Evolutionary conservation across 441 rosid species (phyloP), one percentile per base, ranked within the genome.

Genomic region (Brassica balearica): DNA sequence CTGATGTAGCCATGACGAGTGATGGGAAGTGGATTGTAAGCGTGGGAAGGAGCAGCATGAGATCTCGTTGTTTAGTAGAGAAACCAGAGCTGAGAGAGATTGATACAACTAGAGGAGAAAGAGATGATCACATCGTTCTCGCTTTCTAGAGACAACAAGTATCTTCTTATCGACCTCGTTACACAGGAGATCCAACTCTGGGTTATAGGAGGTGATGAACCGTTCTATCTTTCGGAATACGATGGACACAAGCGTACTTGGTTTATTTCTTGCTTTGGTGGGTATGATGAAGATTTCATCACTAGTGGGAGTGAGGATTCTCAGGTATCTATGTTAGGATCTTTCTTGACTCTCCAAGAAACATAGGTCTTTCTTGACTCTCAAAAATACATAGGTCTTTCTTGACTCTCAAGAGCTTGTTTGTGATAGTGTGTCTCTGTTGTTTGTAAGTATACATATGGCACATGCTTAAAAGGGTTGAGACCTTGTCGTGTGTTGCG

Each of bases 121-220:
- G 88, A 89, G 76, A 79, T 77, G n/a, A 82, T 90, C 65, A 90
- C 90, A n/a, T 90, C 97, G 0, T 92, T 58, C 84, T 85, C 93
- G 3, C 80, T 92, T 77, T 92, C 97, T 2, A 75, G 74, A 70
- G 93, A 92, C 77, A 84, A 76, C 75, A 86, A 69, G 60, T 81
- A 77, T 83, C 75, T 92, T 74, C 84, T 92, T 62, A 87, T 87
- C 20, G 46, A 63, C 15, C 68, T 63, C 46, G 2, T 2, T 8
- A 27, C 12, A 5, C 20, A 71, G 29, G n/a, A 32, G 65, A 58
- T 56, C 8, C 6, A 20, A 3, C 4, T 36, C 8, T 71, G 53
- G 64, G 8, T 34, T 29, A 29, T 29, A 29, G 34, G 34, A 84
- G 77, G 41, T 34, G 41, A 7, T 34, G 41, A 34, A 34, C 41